phyloP scores from a whole-genome alignment of 345 rosid species.

The Linum trigynum region DNA sequence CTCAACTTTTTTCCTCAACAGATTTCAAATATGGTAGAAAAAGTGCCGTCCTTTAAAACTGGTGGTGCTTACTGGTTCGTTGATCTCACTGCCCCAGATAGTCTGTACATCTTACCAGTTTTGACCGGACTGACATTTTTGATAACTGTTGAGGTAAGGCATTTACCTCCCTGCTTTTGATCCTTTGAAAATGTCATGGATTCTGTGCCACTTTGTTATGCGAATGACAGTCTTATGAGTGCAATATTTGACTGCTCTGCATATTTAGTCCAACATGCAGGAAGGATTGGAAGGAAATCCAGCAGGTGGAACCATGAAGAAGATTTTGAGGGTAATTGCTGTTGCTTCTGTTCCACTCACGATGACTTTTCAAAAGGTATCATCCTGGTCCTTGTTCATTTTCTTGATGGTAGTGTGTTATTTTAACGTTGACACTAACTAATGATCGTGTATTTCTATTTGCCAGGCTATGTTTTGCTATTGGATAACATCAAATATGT shows the following conservation, averaged over 20 bases:
- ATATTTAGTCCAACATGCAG: constrained; percentile 1
- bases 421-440: no score
- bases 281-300: constrained; percentile 6
- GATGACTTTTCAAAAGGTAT: background rate
- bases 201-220: background rate
- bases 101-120: constrained; percentile 1
- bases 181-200: background rate
- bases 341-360: constrained; percentile 1
- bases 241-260: background rate
- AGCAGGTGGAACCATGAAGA: constrained; percentile 2
- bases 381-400: background rate
- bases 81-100: constrained; percentile 5
- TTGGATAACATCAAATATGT: constrained; percentile 3
- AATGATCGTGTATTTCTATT: background rate
- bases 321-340: background rate
- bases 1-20: background rate
- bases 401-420: background rate
- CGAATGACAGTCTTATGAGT: background rate
- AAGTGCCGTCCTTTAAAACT: constrained; percentile 1
- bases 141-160: constrained; percentile 1
- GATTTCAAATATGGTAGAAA: constrained; percentile 3
- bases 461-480: constrained; percentile 1
- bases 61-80: constrained; percentile 7
- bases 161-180: background rate
- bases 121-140: constrained; percentile 3